Conservation (phyloP, 208 protist genomes). For the Acanthamoeba lenticulata region DNA sequence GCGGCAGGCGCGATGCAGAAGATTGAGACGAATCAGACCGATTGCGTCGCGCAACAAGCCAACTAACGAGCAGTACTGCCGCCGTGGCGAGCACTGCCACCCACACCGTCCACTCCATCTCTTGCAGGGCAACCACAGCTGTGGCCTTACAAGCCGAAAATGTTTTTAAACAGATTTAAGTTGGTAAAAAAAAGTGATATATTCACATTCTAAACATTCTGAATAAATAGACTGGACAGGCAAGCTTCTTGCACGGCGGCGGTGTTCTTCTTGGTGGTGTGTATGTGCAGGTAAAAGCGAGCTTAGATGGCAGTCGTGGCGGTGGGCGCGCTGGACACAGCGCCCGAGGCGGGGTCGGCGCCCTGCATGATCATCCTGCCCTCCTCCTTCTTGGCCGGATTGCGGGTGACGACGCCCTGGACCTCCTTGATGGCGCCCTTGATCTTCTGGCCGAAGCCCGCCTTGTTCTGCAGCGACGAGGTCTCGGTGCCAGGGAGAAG, state of each 20-base stretch:
- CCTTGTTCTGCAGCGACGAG: not conserved
- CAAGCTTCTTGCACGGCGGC: too few relatives aligned
- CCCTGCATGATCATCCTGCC: not conserved
- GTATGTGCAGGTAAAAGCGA: not conserved
- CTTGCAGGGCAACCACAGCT: too few relatives aligned
- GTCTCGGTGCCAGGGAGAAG: not conserved
- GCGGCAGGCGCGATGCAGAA: not conserved
- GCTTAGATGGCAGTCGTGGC: not conserved
- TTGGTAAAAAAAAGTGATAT: too few relatives aligned
- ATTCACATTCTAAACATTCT: too few relatives aligned
- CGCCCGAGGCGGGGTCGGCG: not conserved
- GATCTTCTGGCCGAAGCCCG: not conserved
- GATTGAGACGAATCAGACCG: not conserved
- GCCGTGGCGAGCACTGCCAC: not conserved
- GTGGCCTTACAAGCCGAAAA: too few relatives aligned
- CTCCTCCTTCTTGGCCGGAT: constrained; percentile 7
- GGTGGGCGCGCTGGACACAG: not conserved
- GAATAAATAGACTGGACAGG: too few relatives aligned
- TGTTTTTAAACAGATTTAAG: too few relatives aligned
- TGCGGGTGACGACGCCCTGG: not conserved
- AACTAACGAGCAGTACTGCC: not conserved
- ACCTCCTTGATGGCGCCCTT: constrained; percentile 32
- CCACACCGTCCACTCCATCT: not conserved
- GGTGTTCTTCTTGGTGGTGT: too few relatives aligned
- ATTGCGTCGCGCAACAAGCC: not conserved